A percentile compares a stretch with the other conserved stretches of the same genome.
These are phyloP conservation scores for Penicillium tannophilum DNA, from an alignment of 495 filamentous ascomycete genomes.

Conservation along the genomic window DNA sequence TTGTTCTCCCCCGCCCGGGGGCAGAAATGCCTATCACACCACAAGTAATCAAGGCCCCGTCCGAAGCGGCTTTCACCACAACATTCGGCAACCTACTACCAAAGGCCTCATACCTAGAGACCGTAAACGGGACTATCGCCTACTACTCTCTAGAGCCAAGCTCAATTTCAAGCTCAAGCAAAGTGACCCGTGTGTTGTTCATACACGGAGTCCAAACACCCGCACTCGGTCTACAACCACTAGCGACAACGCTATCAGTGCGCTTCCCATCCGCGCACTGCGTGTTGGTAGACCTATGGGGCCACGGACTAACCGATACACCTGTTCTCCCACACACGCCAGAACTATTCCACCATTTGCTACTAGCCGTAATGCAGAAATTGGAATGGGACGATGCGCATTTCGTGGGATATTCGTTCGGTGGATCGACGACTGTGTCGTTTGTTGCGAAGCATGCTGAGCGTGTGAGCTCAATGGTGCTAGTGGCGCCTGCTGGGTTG, in stretches of 20 bases:
- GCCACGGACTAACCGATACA: constrained; percentile 41
- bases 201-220: constrained; percentile 41
- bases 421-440: constrained; percentile 31
- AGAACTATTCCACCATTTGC: constrained; percentile 30
- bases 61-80: constrained; percentile 35
- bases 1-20: constrained; percentile 40
- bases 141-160: constrained; percentile 34
- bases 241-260: constrained; percentile 30
- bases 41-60: constrained; percentile 36
- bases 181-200: constrained; percentile 29
- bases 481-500: constrained; percentile 42
- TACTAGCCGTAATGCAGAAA: constrained; percentile 25
- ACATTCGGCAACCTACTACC: constrained; percentile 42
- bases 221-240: constrained; percentile 37
- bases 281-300: constrained; percentile 41
- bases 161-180: not conserved
- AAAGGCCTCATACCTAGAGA: constrained; percentile 35
- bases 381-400: constrained; percentile 36
- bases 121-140: constrained; percentile 31
- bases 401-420: constrained; percentile 43
- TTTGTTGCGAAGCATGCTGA: constrained; percentile 30
- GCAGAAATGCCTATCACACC: constrained; percentile 6
- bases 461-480: constrained; percentile 30
- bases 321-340: constrained; percentile 30
- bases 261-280: constrained; percentile 34